Evolutionary conservation across 306 rosid genomes (phyloP).

Genomic region (Acacia confusa): DNA sequence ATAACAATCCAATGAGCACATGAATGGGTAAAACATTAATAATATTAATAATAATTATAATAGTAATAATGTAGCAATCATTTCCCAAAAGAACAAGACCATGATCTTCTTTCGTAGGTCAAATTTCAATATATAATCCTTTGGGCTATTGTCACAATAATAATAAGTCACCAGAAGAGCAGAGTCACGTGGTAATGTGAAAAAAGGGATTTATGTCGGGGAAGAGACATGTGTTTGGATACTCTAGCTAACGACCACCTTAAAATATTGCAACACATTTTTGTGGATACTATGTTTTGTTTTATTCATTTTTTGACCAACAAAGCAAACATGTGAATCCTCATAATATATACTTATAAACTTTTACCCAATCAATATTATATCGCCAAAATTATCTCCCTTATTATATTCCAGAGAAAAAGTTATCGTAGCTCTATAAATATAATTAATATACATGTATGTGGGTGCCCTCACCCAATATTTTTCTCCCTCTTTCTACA

Average conservation of each 20-base stretch:
- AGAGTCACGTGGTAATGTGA: neutral
- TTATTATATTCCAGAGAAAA: neutral
- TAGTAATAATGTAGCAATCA: neutral
- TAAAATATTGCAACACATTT: neutral
- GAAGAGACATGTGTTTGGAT: neutral
- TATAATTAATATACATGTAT: neutral
- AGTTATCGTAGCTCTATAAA: neutral
- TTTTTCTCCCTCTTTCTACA: neutral
- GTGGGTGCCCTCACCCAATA: neutral
- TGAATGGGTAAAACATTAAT: neutral
- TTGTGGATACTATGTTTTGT: neutral
- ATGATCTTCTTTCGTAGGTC: neutral
- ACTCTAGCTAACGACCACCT: neutral
- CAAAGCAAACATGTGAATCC: neutral
- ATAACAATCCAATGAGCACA: neutral
- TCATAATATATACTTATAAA: too few species aligned
- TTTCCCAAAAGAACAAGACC: neutral
- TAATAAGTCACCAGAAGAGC: neutral
- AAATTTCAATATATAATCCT: too few species aligned
- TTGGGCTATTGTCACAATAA: neutral
- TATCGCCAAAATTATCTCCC: too few species aligned
- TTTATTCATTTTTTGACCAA: neutral
- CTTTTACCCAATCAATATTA: neutral
- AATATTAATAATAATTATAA: too few species aligned
- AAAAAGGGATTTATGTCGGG: neutral